Evolutionary conservation across 495 filamentous ascomycete species (phyloP).

Genomic region (Penicillium simplicissimum): DNA sequence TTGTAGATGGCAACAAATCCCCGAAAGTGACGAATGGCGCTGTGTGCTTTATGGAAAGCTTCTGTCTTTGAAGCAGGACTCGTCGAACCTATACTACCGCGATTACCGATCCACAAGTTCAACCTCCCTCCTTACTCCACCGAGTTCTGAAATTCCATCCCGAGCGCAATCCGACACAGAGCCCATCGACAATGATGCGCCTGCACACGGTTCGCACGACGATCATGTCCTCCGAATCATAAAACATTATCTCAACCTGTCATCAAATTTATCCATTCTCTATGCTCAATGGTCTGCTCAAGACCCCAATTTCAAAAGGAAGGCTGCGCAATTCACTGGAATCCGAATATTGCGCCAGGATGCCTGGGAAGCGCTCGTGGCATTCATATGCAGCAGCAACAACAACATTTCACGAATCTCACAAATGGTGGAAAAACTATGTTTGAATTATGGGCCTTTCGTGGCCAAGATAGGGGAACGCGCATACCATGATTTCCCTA

Average conservation of each 20-base stretch:
- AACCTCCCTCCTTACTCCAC: conserved; percentile 22
- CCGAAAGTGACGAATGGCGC: conserved; percentile 81
- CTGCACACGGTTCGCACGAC: conserved; percentile 22
- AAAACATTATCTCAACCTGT: conserved; percentile 80
- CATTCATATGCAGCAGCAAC: conserved; percentile 98
- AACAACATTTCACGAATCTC: conserved; percentile 96
- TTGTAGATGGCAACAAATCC: conserved; percentile 74
- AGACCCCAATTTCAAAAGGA: conserved; percentile 87
- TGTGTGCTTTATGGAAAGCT: conserved; percentile 85
- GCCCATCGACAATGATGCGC: conserved; percentile 4
- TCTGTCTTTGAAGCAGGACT: conserved; percentile 81
- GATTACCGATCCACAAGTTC: conserved; percentile 27
- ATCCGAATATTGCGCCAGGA: conserved; percentile 95
- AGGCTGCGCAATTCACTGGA: conserved; percentile 82
- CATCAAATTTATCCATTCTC: conserved; percentile 66
- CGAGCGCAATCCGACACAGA: conserved; percentile 21
- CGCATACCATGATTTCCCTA: conserved; percentile 85
- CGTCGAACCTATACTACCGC: conserved; percentile 76
- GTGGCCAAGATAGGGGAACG: conserved; percentile 69
- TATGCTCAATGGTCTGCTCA: conserved; percentile 85
- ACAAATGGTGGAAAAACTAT: conserved; percentile 94
- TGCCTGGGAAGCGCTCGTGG: conserved; percentile 91
- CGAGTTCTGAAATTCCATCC: conserved; percentile 37
- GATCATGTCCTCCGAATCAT: conserved; percentile 70
- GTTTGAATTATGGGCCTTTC: conserved; percentile 75